Evolutionary conservation across 257 asterid genomes (phyloP), one percentile per base, ranked within the genome.

Genomic region (Solanum sejunctum): DNA sequence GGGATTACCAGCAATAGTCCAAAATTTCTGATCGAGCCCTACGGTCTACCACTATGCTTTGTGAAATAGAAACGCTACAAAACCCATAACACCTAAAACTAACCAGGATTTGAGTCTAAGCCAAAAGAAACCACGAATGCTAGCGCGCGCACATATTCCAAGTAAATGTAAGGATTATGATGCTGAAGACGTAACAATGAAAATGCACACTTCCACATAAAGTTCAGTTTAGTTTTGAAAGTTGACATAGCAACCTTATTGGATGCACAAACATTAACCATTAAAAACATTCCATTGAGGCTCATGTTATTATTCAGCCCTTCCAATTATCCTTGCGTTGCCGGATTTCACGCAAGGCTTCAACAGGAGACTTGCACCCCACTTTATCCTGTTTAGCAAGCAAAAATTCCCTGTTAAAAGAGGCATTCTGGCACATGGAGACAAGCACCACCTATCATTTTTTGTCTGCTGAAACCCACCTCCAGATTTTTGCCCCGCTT

Each of bases 291-390:
- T 16, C 17, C 28, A 51, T 28, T 26, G 3, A 41, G 8, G 15
- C 63, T 75, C 82, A 2, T 8, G n/a, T 8, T 78, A 16, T 26
- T 28, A 52, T 28, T 78, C 83, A 78, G 28, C 83, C 66, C 83
- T 78, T 78, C 98, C 98, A 94, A 78, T 90, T 90, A 91, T 94
- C 97, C 93, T 96, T 96, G 2, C 89, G 93, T 87, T 83, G 84
- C 86, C 99, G 86, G 70, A 96, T 92, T 91, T 92, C 94, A 73
- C 84, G 84, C 79, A 96, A 39, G 77, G 98, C 97, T 78, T 96
- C 99, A 12, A 92, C 95, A 4, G 97, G 92, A n/a, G 98, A 93
- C 86, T 87, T 92, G 91, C 91, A 87, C 28, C 96, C 94, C 52
- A 94, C 95, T 84, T 90, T 92, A 79, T 86, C 94, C 98, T 93